Percentiles rank a stretch among this genome's conserved stretches.
These are phyloP conservation scores for Talaromyces stipitatus DNA, from an alignment of 495 filamentous ascomycete species.

Conservation along the genomic window DNA sequence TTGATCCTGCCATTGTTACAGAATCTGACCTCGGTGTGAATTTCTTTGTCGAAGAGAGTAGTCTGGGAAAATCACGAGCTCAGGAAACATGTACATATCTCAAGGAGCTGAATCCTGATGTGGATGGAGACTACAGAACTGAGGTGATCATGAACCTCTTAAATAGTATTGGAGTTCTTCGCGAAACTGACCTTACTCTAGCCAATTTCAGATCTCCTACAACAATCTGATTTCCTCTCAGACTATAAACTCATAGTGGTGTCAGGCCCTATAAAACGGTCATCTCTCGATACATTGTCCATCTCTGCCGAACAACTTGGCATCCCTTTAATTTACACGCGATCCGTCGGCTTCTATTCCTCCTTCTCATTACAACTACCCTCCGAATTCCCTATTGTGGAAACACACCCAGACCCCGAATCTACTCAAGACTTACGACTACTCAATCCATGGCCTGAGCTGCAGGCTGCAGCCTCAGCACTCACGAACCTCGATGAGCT, in stretches of 20 bases:
- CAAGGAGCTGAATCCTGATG: slow-evolving; percentile 92
- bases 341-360: slow-evolving; percentile 83
- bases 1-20: slow-evolving; percentile 67
- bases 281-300: slow-evolving; percentile 50
- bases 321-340: slow-evolving; percentile 73
- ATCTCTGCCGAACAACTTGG: slow-evolving; percentile 49
- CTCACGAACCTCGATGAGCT: slow-evolving; percentile 61
- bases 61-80: slow-evolving; percentile 72
- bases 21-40: slow-evolving; percentile 89
- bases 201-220: slow-evolving; percentile 31
- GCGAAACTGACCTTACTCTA: slow-evolving; percentile 7
- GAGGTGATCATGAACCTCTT: slow-evolving; percentile 17
- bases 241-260: slow-evolving; percentile 70
- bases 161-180: not conserved
- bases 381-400: slow-evolving; percentile 80
- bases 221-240: slow-evolving; percentile 36
- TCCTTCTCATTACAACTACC: slow-evolving; percentile 73
- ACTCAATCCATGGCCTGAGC: slow-evolving; percentile 80
- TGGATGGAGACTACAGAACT: slow-evolving; percentile 56
- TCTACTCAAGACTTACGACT: slow-evolving; percentile 81
- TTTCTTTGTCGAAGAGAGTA: slow-evolving; percentile 83
- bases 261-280: slow-evolving; percentile 55
- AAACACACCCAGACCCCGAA: slow-evolving; percentile 89
- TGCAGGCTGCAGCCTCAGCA: slow-evolving; percentile 51
- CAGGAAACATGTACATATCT: slow-evolving; percentile 68